Percentiles rank a stretch among this genome's conserved stretches.
phyloP scores from a whole-genome alignment of 805 yeast species.

The Yarrowia sp. region DNA sequence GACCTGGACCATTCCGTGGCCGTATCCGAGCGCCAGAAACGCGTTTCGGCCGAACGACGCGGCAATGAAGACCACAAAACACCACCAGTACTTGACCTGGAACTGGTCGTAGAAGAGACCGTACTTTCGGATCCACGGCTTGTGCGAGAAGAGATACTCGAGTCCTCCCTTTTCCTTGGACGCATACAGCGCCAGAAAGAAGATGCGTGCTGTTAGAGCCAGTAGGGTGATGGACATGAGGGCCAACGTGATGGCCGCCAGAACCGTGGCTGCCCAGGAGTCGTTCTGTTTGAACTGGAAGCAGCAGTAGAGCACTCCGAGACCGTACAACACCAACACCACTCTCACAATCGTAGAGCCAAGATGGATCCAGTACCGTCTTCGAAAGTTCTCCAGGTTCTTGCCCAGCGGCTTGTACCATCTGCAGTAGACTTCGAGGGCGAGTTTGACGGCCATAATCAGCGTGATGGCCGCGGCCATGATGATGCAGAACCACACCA shows the following conservation, averaged over 20 bases:
- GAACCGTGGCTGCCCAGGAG: conserved; percentile 48
- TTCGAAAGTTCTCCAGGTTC: conserved; percentile 43
- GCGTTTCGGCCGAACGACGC: conserved; percentile 48
- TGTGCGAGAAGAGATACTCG: conserved; percentile 45
- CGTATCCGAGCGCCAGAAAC: conserved; percentile 49
- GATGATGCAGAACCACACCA: conserved; percentile 49
- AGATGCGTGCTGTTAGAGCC: conserved; percentile 45
- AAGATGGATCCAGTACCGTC: conserved; percentile 44
- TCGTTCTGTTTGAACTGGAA: conserved; percentile 49
- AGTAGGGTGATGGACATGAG: conserved; percentile 45
- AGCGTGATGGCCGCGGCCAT: conserved; percentile 44
- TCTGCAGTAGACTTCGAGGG: conserved; percentile 44
- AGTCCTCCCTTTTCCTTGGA: conserved; percentile 43
- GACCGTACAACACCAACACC: conserved; percentile 48
- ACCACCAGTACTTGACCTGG: conserved; percentile 49
- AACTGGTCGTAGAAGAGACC: conserved; percentile 51
- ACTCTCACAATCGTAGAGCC: conserved; percentile 46
- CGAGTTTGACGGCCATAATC: conserved; percentile 45
- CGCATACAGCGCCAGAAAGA: conserved; percentile 46
- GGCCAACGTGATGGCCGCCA: conserved; percentile 48
- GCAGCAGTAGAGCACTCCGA: conserved; percentile 48
- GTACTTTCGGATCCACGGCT: conserved; percentile 48
- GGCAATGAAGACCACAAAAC: conserved; percentile 45
- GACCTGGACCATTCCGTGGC: conserved; percentile 49
- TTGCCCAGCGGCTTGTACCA: conserved; percentile 29